A percentile compares a stretch with the other conserved stretches of the same genome.
Conservation (phyloP, 495 filamentous ascomycete genomes). For the Ascodesmis nigricans region DNA sequence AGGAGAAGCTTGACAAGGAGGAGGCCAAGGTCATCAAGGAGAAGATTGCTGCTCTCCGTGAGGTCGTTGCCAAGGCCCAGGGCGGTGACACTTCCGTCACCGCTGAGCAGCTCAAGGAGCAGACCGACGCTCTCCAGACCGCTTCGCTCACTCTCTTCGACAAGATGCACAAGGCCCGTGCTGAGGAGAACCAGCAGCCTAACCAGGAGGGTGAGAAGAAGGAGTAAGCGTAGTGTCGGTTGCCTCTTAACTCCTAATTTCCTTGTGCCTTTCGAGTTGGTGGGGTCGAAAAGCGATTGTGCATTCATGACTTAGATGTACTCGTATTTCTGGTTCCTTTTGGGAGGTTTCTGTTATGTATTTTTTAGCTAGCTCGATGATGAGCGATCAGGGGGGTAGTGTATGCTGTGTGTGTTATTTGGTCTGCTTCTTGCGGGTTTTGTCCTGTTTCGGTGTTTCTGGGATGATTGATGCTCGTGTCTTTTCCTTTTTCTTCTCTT, state of each 20-base stretch:
- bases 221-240: no score
- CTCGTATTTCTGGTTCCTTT: slow-evolving; percentile 21
- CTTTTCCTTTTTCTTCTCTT: slow-evolving; percentile 6
- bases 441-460: slow-evolving; percentile 10
- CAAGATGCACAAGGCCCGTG: slow-evolving; percentile 96
- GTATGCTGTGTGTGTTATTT: slow-evolving; percentile 25
- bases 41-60: slow-evolving; percentile 76
- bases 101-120: slow-evolving; percentile 81
- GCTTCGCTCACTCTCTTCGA: slow-evolving; percentile 93
- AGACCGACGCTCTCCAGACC: slow-evolving; percentile 92
- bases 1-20: slow-evolving; percentile 87
- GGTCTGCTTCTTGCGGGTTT: slow-evolving; percentile 29
- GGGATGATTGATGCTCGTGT: background rate
- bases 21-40: slow-evolving; percentile 80
- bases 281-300: slow-evolving; percentile 3
- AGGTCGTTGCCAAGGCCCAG: slow-evolving; percentile 87
- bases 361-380: slow-evolving; percentile 23
- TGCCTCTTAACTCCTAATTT: no score
- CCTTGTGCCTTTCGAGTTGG: no score
- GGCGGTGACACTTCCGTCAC: slow-evolving; percentile 68
- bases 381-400: no score
- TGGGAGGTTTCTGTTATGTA: slow-evolving; percentile 21
- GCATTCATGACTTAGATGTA: slow-evolving; percentile 19
- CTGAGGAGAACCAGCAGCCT: slow-evolving; percentile 35
- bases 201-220: slow-evolving; percentile 53